These are phyloP conservation scores for Salix suchowensis DNA, from an alignment of 345 rosid species.

Conservation along the genomic window DNA sequence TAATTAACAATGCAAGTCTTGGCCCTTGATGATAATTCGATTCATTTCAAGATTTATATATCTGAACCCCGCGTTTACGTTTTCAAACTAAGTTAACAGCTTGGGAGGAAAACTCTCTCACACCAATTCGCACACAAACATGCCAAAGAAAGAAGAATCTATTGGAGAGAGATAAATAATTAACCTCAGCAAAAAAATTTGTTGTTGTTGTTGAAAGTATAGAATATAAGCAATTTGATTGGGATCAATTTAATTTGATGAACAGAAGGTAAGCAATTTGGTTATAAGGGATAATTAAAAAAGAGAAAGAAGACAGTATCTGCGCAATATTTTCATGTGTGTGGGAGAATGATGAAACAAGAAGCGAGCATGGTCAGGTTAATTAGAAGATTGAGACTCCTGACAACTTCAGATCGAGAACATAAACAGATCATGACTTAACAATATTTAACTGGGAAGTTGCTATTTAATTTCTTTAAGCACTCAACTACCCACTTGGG, in stretches of 20 bases:
- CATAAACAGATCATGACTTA: background rate
- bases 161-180: background rate
- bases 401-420: background rate
- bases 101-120: background rate
- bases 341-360: background rate
- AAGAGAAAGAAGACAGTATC: background rate
- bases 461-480: background rate
- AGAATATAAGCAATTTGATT: background rate
- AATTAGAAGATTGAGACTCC: background rate
- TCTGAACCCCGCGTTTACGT: background rate
- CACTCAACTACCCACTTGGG: background rate
- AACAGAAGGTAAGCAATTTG: conserved; percentile 4
- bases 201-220: background rate
- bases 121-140: background rate
- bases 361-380: background rate
- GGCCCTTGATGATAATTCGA: background rate
- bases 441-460: background rate
- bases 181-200: no score
- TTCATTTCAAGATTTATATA: background rate
- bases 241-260: background rate
- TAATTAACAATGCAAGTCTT: background rate
- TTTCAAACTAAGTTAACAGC: background rate
- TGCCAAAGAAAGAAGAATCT: background rate
- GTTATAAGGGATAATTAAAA: background rate
- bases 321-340: background rate